Base-by-base conservation (phyloP, 805 yeast genomes). In the Yueomyces sp. region DNA sequence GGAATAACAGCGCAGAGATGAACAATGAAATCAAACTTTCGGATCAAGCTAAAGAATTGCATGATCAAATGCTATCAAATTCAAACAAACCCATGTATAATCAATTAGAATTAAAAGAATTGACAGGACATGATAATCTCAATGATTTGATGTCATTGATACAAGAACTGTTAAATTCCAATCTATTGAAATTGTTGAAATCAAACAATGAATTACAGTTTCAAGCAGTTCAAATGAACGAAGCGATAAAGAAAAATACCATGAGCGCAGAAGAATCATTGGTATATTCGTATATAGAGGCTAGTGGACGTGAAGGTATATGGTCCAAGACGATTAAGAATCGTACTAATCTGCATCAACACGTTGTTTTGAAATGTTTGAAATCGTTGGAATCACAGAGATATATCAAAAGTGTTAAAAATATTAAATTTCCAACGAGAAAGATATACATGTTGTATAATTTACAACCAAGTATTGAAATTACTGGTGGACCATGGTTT, bases 401-500 rank as follows among this genome's bases (percentile, higher is more conserved):
- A 39, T 81, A 76, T 61, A 87, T 94, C 61, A 92, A 92, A 60
- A 74, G 84, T 47, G 86, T 92, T 57, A 90, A 92, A 59, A 77
- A 85, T 28, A 97, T 92, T 32, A 90, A 85, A 56, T 79, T 76
- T 61, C 96, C 97, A 11, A 90, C 96, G 1, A 73, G 98, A 50
- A 92, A 92, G 57, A 90, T 92, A 33, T 94, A 90, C 63, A 92
- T 92, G 97, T 70, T 92, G 43, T 90, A 88, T 59, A 80, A 85
- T 56, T 67, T 92, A 51, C 95, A 87, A 59, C 98, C 98, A 4
- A 82, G 94, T 3, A 80, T 85, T 32, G 97, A 90, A 51, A 92
- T 92, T 36, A 92, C 97, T 0, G 98, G 98, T 50, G 98, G 98
- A 4, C 97, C 97, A 3, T 92, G 98, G 98, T 92, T 88, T 59